Evolutionary conservation across 2,329 filamentous ascomycete genomes (phyloP).

Genomic region (Xylaria sp.): DNA sequence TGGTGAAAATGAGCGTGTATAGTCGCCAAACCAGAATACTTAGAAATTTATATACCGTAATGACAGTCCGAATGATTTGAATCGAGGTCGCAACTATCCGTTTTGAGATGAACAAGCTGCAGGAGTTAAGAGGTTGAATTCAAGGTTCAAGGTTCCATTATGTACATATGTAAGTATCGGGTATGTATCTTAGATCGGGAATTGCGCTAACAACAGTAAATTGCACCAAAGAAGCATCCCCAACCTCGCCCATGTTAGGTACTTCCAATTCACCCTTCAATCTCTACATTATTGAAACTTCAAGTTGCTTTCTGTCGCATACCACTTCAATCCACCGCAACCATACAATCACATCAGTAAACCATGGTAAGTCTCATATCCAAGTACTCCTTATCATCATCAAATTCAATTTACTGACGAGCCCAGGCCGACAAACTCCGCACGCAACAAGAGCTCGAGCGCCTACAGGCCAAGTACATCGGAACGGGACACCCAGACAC

Average conservation of each 20-base stretch:
- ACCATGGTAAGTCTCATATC: conserved; percentile 31
- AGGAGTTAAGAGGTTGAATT: too few species aligned
- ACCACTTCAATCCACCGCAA: neutral
- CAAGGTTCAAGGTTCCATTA: too few species aligned
- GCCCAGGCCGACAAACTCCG: conserved; percentile 88
- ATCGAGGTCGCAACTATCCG: neutral
- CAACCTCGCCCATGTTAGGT: neutral
- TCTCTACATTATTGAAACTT: neutral
- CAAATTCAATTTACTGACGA: conserved; percentile 2
- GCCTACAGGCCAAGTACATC: conserved; percentile 93
- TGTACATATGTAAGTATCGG: neutral
- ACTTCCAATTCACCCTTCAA: neutral
- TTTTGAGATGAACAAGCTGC: neutral
- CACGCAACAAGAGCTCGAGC: conserved; percentile 96
- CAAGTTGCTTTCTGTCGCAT: neutral
- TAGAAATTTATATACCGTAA: neutral
- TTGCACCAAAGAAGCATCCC: conserved; percentile 13
- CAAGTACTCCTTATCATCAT: too few species aligned
- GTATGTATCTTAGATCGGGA: neutral
- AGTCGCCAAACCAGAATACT: too few species aligned
- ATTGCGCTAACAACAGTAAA: conserved; percentile 8
- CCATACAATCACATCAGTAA: neutral
- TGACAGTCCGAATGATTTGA: neutral
- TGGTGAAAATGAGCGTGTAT: neutral
- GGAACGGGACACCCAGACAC: conserved; percentile 97